phyloP scores from a whole-genome alignment of 2,329 filamentous ascomycete species.

The Aspergillus hiratsukae region DNA sequence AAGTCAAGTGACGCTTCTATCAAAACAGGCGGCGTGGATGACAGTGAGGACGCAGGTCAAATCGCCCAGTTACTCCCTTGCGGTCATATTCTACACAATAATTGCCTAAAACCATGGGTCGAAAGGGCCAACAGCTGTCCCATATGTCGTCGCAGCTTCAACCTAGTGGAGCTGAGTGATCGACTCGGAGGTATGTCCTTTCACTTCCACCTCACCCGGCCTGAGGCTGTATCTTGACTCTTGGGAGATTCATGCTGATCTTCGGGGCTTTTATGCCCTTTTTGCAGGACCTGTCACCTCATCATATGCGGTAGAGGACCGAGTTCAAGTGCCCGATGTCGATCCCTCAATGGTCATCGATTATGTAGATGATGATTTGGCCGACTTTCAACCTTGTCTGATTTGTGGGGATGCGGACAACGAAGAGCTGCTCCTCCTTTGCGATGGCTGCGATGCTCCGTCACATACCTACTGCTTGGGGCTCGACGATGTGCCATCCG shows the following conservation, averaged over 20 bases:
- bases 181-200: slow-evolving; percentile 67
- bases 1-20: slow-evolving; percentile 21
- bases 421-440: slow-evolving; percentile 80
- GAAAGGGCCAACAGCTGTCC: slow-evolving; percentile 97
- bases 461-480: slow-evolving; percentile 93
- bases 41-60: slow-evolving; percentile 42
- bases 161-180: slow-evolving; percentile 79
- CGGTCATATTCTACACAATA: slow-evolving; percentile 87
- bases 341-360: slow-evolving; percentile 67
- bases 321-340: slow-evolving; percentile 76
- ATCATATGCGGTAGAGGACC: slow-evolving; percentile 53
- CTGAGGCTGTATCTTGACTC: slow-evolving; percentile 4
- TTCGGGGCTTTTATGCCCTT: not conserved
- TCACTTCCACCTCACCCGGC: slow-evolving; percentile 6
- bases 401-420: slow-evolving; percentile 78
- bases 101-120: slow-evolving; percentile 89
- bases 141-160: slow-evolving; percentile 89
- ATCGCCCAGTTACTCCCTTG: slow-evolving; percentile 68
- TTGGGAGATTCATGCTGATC: slow-evolving; percentile 2
- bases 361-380: slow-evolving; percentile 59
- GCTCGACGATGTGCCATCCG: slow-evolving; percentile 68
- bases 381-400: slow-evolving; percentile 68
- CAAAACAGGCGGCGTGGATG: slow-evolving; percentile 25
- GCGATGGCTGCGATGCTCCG: slow-evolving; percentile 82
- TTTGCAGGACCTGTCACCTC: slow-evolving; percentile 51